Percentiles rank a stretch among this genome's conserved stretches.
phyloP scores from a whole-genome alignment of 345 rosid genomes.

The Arabis alpina region DNA sequence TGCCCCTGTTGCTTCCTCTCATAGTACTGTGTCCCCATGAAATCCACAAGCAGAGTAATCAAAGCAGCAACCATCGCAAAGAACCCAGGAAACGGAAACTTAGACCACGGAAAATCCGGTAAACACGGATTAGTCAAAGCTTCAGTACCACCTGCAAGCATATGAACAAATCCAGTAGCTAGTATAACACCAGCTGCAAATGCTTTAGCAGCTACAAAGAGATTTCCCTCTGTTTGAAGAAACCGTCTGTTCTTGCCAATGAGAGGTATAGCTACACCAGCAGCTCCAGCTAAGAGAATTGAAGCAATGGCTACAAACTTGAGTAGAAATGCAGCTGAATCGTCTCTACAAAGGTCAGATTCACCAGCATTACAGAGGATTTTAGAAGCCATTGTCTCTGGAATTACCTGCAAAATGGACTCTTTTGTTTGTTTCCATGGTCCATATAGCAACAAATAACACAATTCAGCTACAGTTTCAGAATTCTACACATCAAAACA shows the following conservation, averaged over 20 bases:
- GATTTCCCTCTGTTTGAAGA: slow-evolving; percentile 76
- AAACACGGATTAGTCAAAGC: slow-evolving; percentile 71
- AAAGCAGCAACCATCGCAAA: slow-evolving; percentile 86
- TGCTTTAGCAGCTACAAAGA: slow-evolving; percentile 84
- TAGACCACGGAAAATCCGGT: slow-evolving; percentile 74
- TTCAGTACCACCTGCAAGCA: slow-evolving; percentile 67
- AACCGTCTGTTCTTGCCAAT: slow-evolving; percentile 68
- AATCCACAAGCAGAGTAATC: slow-evolving; percentile 79
- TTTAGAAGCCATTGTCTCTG: slow-evolving; percentile 41
- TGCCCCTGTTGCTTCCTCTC: slow-evolving; percentile 74
- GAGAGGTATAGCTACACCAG: slow-evolving; percentile 76
- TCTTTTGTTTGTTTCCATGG: slow-evolving; percentile 37
- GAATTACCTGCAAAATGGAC: slow-evolving; percentile 44
- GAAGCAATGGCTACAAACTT: slow-evolving; percentile 78
- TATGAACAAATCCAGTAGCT: slow-evolving; percentile 95
- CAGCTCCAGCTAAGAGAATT: slow-evolving; percentile 70
- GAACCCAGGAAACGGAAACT: slow-evolving; percentile 89
- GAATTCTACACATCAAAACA: not conserved
- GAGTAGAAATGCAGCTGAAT: slow-evolving; percentile 58
- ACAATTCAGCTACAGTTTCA: slow-evolving; percentile 5
- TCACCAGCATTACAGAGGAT: slow-evolving; percentile 49
- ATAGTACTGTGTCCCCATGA: slow-evolving; percentile 89
- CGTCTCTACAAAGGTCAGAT: slow-evolving; percentile 63
- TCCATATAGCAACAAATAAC: slow-evolving; percentile 14
- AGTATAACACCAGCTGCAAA: slow-evolving; percentile 95